Percentiles rank a stretch among this genome's conserved stretches.
Evolutionary conservation across 1,284 basidiomycete species (phyloP).

Genomic region (Ceratobasidium papillatum): DNA sequence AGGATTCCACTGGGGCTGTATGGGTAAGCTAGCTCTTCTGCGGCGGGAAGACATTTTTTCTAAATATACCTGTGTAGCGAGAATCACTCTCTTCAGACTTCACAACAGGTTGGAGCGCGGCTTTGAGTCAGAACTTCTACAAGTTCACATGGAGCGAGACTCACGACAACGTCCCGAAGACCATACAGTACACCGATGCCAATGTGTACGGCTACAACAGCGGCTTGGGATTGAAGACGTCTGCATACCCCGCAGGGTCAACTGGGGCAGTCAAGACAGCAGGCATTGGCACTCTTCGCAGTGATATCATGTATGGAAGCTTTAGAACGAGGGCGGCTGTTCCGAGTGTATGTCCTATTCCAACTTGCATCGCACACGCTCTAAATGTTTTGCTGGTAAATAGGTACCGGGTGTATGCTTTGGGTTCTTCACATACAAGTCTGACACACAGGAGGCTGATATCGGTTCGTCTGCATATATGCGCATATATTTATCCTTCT

Average conservation of each 20-base stretch:
- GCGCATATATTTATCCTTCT: neutral
- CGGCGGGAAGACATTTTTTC: neutral
- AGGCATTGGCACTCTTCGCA: constrained; percentile 40
- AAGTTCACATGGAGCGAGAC: neutral
- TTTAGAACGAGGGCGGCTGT: constrained; percentile 46
- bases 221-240: constrained; percentile 44
- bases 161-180: constrained; percentile 23
- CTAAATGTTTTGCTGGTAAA: constrained; percentile 6
- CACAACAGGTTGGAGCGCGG: constrained; percentile 26
- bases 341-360: constrained; percentile 36
- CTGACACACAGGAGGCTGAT: constrained; percentile 35
- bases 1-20: constrained; percentile 42
- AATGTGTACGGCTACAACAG: constrained; percentile 43
- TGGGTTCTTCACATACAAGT: constrained; percentile 42
- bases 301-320: constrained; percentile 44
- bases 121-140: neutral
- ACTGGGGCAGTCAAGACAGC: constrained; percentile 38
- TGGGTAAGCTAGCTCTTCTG: constrained; percentile 42
- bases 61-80: constrained; percentile 23
- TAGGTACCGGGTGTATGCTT: constrained; percentile 43
- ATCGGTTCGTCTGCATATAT: constrained; percentile 28
- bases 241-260: constrained; percentile 40
- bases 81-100: constrained; percentile 42
- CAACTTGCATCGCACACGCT: neutral
- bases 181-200: constrained; percentile 1